Percentiles rank a stretch among this genome's conserved stretches.
phyloP scores from a whole-genome alignment of 495 filamentous ascomycete genomes.

The Massariosphaeria phaeospora region DNA sequence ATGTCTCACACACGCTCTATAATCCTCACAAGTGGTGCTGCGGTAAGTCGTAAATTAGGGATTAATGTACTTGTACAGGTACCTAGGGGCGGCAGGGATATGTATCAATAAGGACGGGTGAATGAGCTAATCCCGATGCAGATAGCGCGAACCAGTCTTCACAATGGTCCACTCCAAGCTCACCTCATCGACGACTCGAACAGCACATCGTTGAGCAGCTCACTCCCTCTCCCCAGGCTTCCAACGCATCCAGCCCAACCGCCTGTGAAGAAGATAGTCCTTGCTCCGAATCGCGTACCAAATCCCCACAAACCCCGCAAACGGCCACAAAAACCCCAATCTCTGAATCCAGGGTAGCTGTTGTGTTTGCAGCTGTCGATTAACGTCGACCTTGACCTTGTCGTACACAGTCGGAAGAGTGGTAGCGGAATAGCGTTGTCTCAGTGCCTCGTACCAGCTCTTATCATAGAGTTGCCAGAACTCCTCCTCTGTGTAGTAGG shows the following conservation, averaged over 20 bases:
- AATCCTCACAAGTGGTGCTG: too few species aligned
- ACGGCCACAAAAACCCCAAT: not conserved
- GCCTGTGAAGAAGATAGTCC: not conserved
- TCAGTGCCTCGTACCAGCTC: slow-evolving; percentile 48
- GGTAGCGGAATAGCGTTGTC: slow-evolving; percentile 47
- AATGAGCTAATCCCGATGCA: too few species aligned
- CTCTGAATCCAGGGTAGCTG: not conserved
- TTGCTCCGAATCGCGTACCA: not conserved
- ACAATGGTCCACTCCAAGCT: too few species aligned
- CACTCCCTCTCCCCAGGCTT: not conserved
- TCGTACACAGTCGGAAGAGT: slow-evolving; percentile 53
- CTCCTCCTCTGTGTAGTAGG: slow-evolving; percentile 51
- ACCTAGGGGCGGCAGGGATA: too few species aligned
- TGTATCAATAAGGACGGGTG: too few species aligned
- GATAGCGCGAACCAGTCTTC: too few species aligned
- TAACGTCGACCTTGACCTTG: slow-evolving; percentile 50
- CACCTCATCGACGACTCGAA: too few species aligned
- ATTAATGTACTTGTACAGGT: too few species aligned
- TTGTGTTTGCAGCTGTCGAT: not conserved
- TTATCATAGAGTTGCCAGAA: slow-evolving; percentile 52
- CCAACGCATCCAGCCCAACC: not conserved
- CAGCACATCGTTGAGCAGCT: not conserved
- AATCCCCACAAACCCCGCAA: not conserved
- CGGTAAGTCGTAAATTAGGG: too few species aligned
- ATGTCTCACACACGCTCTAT: too few species aligned